These are phyloP conservation scores for Capsella rubella DNA, from an alignment of 441 rosid species.

Conservation along the genomic window DNA sequence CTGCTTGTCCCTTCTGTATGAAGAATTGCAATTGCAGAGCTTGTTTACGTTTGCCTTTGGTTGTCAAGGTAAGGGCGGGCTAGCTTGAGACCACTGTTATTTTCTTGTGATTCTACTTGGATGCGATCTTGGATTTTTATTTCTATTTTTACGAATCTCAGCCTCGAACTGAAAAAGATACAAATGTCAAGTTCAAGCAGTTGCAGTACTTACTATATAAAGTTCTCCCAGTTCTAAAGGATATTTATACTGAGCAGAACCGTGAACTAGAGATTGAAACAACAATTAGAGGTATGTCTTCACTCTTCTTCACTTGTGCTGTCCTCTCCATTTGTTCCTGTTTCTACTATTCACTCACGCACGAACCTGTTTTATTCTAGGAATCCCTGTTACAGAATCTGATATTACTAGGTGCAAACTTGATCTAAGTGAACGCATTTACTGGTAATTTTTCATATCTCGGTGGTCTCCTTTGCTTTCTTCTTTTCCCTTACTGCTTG, in stretches of 20 bases:
- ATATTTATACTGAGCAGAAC: conserved; percentile 59
- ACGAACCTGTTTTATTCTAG: conserved; percentile 22
- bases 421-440: conserved; percentile 40
- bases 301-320: neutral
- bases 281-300: conserved; percentile 54
- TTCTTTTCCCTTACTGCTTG: neutral
- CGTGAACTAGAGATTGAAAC: conserved; percentile 54
- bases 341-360: neutral
- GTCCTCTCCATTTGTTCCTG: conserved; percentile 1
- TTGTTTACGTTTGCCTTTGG: conserved; percentile 60
- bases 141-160: neutral
- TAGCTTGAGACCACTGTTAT: neutral
- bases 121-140: conserved; percentile 36
- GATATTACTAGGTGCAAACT: conserved; percentile 33
- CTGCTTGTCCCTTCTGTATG: conserved; percentile 72
- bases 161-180: conserved; percentile 21
- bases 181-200: conserved; percentile 32
- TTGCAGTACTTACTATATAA: conserved; percentile 43
- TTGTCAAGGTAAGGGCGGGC: conserved; percentile 9
- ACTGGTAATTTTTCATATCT: conserved; percentile 28
- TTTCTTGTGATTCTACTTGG: conserved; percentile 54
- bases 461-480: neutral
- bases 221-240: conserved; percentile 62
- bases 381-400: conserved; percentile 31
- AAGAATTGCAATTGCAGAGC: conserved; percentile 78